Evolutionary conservation across 2,329 filamentous ascomycete species (phyloP).

Genomic region (Leptographium lundbergii): DNA sequence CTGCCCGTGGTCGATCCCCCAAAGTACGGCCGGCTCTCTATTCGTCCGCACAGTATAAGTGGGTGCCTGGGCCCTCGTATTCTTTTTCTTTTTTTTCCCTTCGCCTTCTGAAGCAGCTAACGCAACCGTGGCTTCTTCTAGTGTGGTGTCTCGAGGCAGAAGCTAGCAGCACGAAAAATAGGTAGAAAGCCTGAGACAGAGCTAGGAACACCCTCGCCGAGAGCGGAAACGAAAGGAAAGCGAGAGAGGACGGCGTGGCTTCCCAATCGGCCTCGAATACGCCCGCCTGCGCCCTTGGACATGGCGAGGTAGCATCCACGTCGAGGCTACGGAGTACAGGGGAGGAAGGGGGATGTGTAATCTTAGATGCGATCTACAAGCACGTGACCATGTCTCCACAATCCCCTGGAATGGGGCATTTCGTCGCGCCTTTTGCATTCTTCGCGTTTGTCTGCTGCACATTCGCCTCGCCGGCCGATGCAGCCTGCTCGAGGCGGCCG

Average conservation of each 20-base stretch:
- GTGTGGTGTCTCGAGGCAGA: neutral
- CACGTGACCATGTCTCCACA: neutral
- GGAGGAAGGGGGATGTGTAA: neutral
- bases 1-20: neutral
- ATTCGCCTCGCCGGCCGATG: too few relatives aligned
- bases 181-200: neutral
- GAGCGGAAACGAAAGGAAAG: neutral
- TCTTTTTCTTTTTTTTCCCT: neutral
- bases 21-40: neutral
- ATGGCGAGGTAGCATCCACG: neutral
- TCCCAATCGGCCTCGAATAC: neutral
- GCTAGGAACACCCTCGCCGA: neutral
- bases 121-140: slow-evolving; percentile 2
- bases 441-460: neutral
- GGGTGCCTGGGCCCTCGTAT: neutral
- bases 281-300: neutral
- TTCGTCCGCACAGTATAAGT: neutral
- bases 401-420: neutral
- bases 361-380: neutral
- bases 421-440: neutral
- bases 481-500: too few relatives aligned
- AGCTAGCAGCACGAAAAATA: neutral
- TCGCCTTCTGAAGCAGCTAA: neutral
- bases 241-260: neutral
- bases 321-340: neutral